Base-by-base conservation (phyloP, 768 basidiomycete genomes). In the Russula dissimulans region DNA sequence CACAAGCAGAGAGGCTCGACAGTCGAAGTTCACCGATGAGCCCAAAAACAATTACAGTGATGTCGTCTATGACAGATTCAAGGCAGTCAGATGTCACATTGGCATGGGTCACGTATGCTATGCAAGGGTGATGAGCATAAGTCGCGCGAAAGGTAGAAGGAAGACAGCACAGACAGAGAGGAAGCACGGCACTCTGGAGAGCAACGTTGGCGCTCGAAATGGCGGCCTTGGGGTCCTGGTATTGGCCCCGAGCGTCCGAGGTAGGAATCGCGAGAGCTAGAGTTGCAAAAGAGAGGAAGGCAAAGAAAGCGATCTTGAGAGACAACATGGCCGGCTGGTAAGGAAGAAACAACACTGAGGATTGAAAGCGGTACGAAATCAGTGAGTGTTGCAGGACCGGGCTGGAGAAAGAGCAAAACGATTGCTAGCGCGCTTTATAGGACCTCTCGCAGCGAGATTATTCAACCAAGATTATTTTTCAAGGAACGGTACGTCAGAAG, bases 281-380 rank as follows among this genome's bases (percentile, higher is more conserved):
- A 15, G 60, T 36, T 4, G 56, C 56, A 42, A 57, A 47, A 32
- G 51, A 26, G 18, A 57, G 15, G 12, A 57, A n/a, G 32, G 46
- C 17, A 43, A 61, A 52, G 45, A 61, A 56, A 29, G 56, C 41
- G 26, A 61, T 4, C 11, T 61, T 61, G 26, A 51, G 2, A 51
- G 43, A 57, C 7, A 57, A 17, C 60, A 61, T 61, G 38, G 3
- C 17, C 22, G 18, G 10, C 44, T 44, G 38, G 31, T 22, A 34
- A 11, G 12, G 15, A 8, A 46, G 45, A 32, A 46, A 29, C 5
- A 17, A 17, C 14, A 14, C 22, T 6, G 38, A 9, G 22, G 17
- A 10, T 26, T 14, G 49, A 51, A 45, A 53, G 48, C 29, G 49
- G 44, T 15, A 29, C n/a, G 22, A 18, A 47, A 29, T 17, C 26